phyloP scores from a whole-genome alignment of 768 basidiomycete species.

The Dendrothele bispora region DNA sequence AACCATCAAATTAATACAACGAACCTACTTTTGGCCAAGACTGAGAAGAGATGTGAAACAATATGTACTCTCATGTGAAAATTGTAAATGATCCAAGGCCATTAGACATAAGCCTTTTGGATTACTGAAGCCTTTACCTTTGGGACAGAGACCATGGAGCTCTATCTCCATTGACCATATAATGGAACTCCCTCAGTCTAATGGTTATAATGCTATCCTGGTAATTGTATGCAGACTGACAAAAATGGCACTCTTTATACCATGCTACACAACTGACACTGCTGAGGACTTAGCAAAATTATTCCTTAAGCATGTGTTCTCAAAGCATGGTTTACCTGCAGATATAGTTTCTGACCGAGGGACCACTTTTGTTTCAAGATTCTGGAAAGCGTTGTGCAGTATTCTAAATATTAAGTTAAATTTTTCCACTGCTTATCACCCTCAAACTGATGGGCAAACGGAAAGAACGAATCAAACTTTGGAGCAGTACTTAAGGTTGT shows the following conservation, averaged over 20 bases:
- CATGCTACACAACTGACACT: constrained; percentile 15
- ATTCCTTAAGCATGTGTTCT: too few relatives aligned
- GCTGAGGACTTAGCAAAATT: constrained; percentile 17
- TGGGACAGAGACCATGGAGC: constrained; percentile 26
- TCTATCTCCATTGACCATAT: constrained; percentile 33
- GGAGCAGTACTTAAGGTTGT: too few relatives aligned
- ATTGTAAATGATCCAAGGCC: constrained; percentile 21
- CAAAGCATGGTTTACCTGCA: too few relatives aligned
- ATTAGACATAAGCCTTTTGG: constrained; percentile 22
- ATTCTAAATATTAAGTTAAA: too few relatives aligned
- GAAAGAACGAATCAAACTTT: too few relatives aligned
- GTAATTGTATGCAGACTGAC: constrained; percentile 26
- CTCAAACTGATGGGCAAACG: too few relatives aligned
- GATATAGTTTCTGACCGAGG: too few relatives aligned
- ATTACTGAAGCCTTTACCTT: constrained; percentile 20
- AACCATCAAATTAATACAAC: constrained; percentile 18
- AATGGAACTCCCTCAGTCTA: constrained; percentile 18
- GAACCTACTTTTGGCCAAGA: constrained; percentile 14
- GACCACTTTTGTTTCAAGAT: too few relatives aligned
- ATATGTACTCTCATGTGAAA: constrained; percentile 21
- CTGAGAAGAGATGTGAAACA: constrained; percentile 9
- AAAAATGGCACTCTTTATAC: constrained; percentile 33
- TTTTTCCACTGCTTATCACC: too few relatives aligned
- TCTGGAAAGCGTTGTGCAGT: too few relatives aligned
- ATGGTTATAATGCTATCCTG: constrained; percentile 12